Conservation (phyloP, 2,329 filamentous ascomycete genomes). For the Coniochaeta sp. region DNA sequence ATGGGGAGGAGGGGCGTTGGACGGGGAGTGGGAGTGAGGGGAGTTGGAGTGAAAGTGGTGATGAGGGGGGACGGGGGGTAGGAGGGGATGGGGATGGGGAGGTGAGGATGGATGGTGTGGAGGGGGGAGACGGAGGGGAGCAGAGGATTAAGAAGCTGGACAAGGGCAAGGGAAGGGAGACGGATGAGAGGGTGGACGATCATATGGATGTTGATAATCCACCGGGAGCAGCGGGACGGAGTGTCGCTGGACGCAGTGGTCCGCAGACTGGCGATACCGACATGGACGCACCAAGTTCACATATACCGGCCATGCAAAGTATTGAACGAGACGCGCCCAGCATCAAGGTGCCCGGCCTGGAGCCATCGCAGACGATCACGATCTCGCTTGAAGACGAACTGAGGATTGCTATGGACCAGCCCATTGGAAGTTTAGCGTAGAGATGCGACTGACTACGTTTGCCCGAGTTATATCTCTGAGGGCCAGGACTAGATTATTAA, state of each 20-base stretch:
- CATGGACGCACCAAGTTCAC: background rate
- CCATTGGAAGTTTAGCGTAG: too few relatives aligned
- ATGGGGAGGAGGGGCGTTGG: slow-evolving; percentile 19
- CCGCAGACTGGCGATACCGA: background rate
- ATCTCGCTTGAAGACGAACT: slow-evolving; percentile 1
- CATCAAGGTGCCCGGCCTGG: background rate
- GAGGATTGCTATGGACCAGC: background rate
- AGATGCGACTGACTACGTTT: too few relatives aligned
- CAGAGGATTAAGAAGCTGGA: background rate
- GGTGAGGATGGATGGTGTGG: background rate
- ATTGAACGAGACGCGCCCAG: background rate
- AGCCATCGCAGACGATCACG: background rate
- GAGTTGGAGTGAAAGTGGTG: slow-evolving; percentile 8
- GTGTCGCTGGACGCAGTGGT: background rate
- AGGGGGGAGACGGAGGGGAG: background rate
- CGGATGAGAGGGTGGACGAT: background rate
- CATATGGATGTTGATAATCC: background rate
- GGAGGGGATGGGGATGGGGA: background rate
- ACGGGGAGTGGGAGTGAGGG: slow-evolving; percentile 7
- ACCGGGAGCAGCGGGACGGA: background rate
- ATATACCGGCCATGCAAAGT: slow-evolving; percentile 5
- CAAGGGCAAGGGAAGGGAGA: slow-evolving; percentile 8
- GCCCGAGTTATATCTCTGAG: too few relatives aligned
- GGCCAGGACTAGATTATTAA: too few relatives aligned
- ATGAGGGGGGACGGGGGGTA: background rate